Evolutionary conservation across 495 filamentous ascomycete genomes (phyloP), one percentile per base, ranked within the genome.

Genomic region (Filosporella fistucella): DNA sequence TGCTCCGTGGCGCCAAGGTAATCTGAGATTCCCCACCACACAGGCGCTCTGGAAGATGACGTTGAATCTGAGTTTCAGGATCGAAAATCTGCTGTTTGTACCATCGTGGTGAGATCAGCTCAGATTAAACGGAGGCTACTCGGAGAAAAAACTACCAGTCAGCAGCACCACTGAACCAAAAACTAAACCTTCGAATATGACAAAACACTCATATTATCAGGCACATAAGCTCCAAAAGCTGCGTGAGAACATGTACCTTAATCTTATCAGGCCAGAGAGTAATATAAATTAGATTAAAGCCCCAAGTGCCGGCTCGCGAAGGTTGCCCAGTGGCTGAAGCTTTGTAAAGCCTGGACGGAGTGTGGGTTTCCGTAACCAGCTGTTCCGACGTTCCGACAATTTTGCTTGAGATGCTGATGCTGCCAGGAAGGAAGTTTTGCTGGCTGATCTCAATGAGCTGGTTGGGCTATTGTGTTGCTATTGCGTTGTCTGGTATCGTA

Each of bases 281-380:
- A 50, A 45, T 30, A 28, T 39, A 55, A 42, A 32, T 32, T 47
- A 47, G 37, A 53, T 47, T 42, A 53, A 37, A 14, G n/a, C 17
- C 21, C 20, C 43, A 34, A 44, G 48, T 52, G 44, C 48, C 54
- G 48, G 30, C 29, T 44, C 20, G 39, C 16, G 38, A 39, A 1
- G 25, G 20, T 17, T 42, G 22, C 25, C 17, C 42, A 32, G 9
- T n/a, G n/a, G n/a, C 1, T 3, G 10, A 42, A 17, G 41, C 25
- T 14, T 5, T 35, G n/a, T 13, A 35, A 18, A 21, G 25, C 49
- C 25, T 34, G 32, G 17, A 21, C 21, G 42, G 35, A 41, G 11
- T 32, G 26, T 43, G 13, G 38, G 11, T 43, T 43, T 29, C 41
- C 28, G 23, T 21, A 42, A 36, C 14, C 39, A 35, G 46, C 24